A percentile compares a stretch with the other conserved stretches of the same genome.
phyloP scores from a whole-genome alignment of 148 eudicot species.

The Fagopyrum homotropicum region DNA sequence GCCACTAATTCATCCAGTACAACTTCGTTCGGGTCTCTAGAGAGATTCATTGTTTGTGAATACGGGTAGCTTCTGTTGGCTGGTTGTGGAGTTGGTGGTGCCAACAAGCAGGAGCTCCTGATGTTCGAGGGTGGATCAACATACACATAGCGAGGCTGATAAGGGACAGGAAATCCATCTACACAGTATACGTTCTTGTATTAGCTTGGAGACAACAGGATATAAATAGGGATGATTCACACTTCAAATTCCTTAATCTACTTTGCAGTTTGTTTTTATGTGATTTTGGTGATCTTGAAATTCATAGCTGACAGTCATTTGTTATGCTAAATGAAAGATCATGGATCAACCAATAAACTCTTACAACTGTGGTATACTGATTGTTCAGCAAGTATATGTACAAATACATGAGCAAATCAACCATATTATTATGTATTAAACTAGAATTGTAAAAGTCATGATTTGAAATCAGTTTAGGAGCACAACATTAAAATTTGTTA shows the following conservation, averaged over 20 bases:
- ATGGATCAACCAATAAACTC: not conserved
- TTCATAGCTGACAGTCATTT: too few species aligned
- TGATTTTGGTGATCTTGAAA: not conserved
- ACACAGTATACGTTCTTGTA: conserved; percentile 13
- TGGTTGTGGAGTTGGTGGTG: conserved; percentile 50
- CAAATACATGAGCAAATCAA: not conserved
- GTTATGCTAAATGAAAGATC: too few species aligned
- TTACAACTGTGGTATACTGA: not conserved
- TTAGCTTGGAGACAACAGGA: not conserved
- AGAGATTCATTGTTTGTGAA: not conserved
- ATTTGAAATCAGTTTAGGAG: not conserved
- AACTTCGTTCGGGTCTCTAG: not conserved
- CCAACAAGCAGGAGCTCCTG: conserved; percentile 29
- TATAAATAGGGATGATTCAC: not conserved
- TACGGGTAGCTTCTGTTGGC: conserved; percentile 12
- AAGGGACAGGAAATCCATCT: conserved; percentile 32
- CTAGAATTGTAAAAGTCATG: not conserved
- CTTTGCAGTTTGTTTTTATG: not conserved
- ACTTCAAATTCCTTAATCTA: not conserved
- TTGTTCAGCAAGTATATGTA: not conserved
- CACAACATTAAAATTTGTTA: conserved; percentile 15
- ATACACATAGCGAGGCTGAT: conserved; percentile 19
- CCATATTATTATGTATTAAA: not conserved
- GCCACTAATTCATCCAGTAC: conserved; percentile 2
- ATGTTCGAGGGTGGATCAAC: conserved; percentile 15